Evolutionary conservation across 106 monocot genomes (phyloP).

Genomic region (Dactylorhiza incarnata): DNA sequence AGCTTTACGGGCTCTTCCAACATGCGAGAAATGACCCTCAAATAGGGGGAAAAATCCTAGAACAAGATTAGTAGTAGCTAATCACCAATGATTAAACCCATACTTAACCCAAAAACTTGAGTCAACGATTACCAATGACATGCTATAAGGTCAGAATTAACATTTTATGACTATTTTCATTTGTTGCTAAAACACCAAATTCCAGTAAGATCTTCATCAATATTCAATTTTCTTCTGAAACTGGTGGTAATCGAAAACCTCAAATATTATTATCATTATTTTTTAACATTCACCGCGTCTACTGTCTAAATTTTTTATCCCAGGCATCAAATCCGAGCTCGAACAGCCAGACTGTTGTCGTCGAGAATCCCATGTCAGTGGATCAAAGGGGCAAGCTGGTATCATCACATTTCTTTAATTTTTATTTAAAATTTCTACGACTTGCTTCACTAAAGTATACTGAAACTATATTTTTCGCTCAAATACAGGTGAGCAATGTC

Average conservation of each 20-base stretch:
- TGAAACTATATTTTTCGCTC: neutral
- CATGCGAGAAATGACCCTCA: no score
- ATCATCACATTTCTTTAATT: neutral
- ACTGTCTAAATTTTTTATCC: neutral
- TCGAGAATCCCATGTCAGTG: constrained; percentile 70
- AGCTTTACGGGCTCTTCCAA: no score
- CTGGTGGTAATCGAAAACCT: neutral
- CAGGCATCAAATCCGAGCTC: constrained; percentile 12
- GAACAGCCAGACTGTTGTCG: constrained; percentile 44
- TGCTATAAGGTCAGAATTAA: no score
- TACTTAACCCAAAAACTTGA: no score
- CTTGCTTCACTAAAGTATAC: neutral
- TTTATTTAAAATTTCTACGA: neutral
- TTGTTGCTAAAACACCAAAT: no score
- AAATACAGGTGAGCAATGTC: constrained; percentile 58
- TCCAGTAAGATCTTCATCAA: no score
- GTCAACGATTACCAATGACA: no score
- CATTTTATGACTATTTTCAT: no score
- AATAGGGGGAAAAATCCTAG: no score
- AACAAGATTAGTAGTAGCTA: no score
- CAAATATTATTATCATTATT: neutral
- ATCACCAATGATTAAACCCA: no score
- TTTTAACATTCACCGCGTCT: neutral
- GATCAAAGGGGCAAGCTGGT: constrained; percentile 63
- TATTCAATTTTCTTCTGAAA: neutral